Base-by-base conservation (phyloP, 108 stramenopile species). In the Cyclostephanos invisitatus region DNA sequence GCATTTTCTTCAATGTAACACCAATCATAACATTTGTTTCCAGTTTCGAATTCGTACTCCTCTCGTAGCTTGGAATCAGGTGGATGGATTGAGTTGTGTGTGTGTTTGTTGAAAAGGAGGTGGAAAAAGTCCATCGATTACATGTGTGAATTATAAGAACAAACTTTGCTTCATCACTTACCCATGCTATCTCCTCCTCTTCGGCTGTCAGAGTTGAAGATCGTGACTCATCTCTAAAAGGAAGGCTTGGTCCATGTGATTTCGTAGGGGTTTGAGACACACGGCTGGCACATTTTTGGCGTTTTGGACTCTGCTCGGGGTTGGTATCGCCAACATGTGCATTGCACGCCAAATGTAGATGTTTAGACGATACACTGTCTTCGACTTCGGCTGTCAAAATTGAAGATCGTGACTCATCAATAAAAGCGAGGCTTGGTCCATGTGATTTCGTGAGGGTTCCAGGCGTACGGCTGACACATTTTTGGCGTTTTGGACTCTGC, bases 101-200 rank as follows among this genome's bases (percentile, higher is more conserved):
- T 1, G 18, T 21, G 3, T 10, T 5, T 22, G 20, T 11, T 1
- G 35, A 15, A 40, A 44, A 40, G 51, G 44, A 40, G 36, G 44
- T 1, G 1, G 9, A 38, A 29, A 51, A 63, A n/a, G 32, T 15
- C 44, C 44, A 46, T 46, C 44, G 14, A 24, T 36, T 27, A 55
- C 2, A 12, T 37, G 9, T 35, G 20, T 27, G 21, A n/a, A 47
- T 9, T 5, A 36, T 0, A 20, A 14, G 53, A 59, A 22, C 15
- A 59, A 36, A 12, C 58, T 17, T 35, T 7, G 5, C 58, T 17
- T 11, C 10, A 7, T 22, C 32, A 49, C 70, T 47, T 61, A 70
- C 70, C 70, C 73, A 73, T 18, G 73, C 73, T 37, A 73, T 64
- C 58, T 73, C 73, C 44, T 65, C 73, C 42, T 73, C 73, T 38